phyloP scores from a whole-genome alignment of 2,329 filamentous ascomycete species.

The Chrysosporium keratinophilum region DNA sequence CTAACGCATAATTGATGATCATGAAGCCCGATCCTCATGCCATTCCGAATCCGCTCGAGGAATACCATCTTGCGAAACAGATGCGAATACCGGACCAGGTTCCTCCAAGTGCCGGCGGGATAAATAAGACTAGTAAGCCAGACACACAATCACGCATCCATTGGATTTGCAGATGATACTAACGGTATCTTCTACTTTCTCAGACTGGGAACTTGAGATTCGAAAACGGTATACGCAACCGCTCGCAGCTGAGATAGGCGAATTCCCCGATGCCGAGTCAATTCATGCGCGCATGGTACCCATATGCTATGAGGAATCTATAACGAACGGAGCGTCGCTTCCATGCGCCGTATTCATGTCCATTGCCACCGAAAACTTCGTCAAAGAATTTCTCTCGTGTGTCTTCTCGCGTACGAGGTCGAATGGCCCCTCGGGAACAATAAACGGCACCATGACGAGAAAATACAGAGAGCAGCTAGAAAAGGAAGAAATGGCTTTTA shows the following conservation, averaged over 20 bases:
- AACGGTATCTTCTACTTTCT: slow-evolving; percentile 1
- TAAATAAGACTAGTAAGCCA: slow-evolving; percentile 66
- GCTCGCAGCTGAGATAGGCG: slow-evolving; percentile 50
- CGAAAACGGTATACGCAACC: slow-evolving; percentile 54
- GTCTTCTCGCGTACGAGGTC: slow-evolving; percentile 46
- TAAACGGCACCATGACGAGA: slow-evolving; percentile 65
- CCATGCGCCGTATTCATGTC: slow-evolving; percentile 51
- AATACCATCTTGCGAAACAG: slow-evolving; percentile 38
- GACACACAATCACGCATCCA: neutral
- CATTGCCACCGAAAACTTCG: slow-evolving; percentile 51
- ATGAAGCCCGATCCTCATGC: slow-evolving; percentile 31
- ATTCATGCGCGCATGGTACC: slow-evolving; percentile 52
- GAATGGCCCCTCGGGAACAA: slow-evolving; percentile 53
- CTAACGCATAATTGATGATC: neutral
- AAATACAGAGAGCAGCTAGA: slow-evolving; percentile 66
- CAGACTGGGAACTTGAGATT: slow-evolving; percentile 55
- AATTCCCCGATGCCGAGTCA: slow-evolving; percentile 50
- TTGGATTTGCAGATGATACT: neutral
- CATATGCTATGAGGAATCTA: slow-evolving; percentile 55
- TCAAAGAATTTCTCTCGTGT: slow-evolving; percentile 50
- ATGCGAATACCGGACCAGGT: slow-evolving; percentile 50
- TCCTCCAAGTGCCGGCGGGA: slow-evolving; percentile 58
- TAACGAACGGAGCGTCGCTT: slow-evolving; percentile 44
- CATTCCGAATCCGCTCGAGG: slow-evolving; percentile 29
- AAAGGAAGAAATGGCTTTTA: slow-evolving; percentile 61